These are phyloP conservation scores for Porodaedalea pini DNA, from an alignment of 1,284 basidiomycete species.

Conservation along the genomic window DNA sequence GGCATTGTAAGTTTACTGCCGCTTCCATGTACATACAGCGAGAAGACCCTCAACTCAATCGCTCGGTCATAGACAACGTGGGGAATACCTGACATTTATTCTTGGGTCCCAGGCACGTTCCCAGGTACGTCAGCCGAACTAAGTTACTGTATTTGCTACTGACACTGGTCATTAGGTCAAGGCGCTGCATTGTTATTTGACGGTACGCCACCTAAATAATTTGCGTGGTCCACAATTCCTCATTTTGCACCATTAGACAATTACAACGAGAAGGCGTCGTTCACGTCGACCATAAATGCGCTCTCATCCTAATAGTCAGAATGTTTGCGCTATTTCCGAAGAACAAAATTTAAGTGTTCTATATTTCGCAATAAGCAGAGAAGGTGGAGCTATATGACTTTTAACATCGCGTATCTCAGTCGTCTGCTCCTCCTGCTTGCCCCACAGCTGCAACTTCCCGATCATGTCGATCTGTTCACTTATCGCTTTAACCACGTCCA, in stretches of 20 bases:
- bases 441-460: too few species aligned
- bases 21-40: not conserved
- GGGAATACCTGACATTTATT: slow-evolving; percentile 35
- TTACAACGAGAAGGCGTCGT: slow-evolving; percentile 14
- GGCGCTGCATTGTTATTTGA: slow-evolving; percentile 26
- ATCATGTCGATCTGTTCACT: too few species aligned
- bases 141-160: not conserved
- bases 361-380: not conserved
- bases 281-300: slow-evolving; percentile 11
- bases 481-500: not conserved
- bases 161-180: slow-evolving; percentile 6
- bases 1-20: slow-evolving; percentile 53
- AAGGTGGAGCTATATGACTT: not conserved
- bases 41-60: not conserved
- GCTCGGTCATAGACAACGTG: slow-evolving; percentile 12
- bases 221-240: not conserved
- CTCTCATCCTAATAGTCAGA: not conserved
- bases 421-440: too few species aligned
- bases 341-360: not conserved
- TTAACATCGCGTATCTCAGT: not conserved
- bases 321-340: too few species aligned
- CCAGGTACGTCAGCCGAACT: slow-evolving; percentile 33
- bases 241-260: not conserved
- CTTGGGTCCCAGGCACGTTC: slow-evolving; percentile 51
- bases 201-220: slow-evolving; percentile 3